Base-by-base conservation (phyloP, 208 protist species). In the Trypanosoma scelopori region DNA sequence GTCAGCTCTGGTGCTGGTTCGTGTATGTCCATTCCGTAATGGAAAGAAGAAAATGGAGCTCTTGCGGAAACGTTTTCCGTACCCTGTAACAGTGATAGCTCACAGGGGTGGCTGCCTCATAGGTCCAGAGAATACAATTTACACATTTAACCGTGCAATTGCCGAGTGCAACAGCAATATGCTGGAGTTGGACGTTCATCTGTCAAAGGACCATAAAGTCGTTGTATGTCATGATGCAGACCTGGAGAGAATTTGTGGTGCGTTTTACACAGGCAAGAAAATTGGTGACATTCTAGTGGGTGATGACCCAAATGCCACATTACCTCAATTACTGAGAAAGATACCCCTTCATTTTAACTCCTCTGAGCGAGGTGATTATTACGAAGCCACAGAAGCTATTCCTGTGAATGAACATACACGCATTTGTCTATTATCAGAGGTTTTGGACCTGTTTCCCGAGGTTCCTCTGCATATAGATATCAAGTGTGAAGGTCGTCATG, bases 61-160 rank as follows among this genome's bases (percentile, higher is more conserved):
- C 41, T 50, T 89, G 23, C 78, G 71, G 51, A 64, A 81, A 48
- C 79, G 80, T 48, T 93, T 91, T 65, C 77, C 87, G 1, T 93
- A 84, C 50, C 32, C 74, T 22, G 41, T 91, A 3, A 79, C 76
- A 0, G 68, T 71, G 37, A 89, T 94, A 60, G 84, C 82, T 11
- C 88, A 94, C 53, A 73, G 89, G 11, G 89, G 89, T 47, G 89
- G 89, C 25, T 81, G 78, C 13, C 52, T 92, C 15, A 58, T 88
- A 3, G 85, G 81, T 12, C 89, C 89, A 11, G 85, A 94, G 55
- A 94, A 94, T 76, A 92, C 89, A 2, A 74, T 91, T 16, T 92
- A 74, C 70, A 80, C 89, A 5, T 94, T 94, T 52, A 65, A 55
- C 23, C 68, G 71, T 5, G 79, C 77, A 20, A 45, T 92, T 9